Base-by-base conservation (phyloP, 306 rosid species). In the Corylus heterophylla region DNA sequence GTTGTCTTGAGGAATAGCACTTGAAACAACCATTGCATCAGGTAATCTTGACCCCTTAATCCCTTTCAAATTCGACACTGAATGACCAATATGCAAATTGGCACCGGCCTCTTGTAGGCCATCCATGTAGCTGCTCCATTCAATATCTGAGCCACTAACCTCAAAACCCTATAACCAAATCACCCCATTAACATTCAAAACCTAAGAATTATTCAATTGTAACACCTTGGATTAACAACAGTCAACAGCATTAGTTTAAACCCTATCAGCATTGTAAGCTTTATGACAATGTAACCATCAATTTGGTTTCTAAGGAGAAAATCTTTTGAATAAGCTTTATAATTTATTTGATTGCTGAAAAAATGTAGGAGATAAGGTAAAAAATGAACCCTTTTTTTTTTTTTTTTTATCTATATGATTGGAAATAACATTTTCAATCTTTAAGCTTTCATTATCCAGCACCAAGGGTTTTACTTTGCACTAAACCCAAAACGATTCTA, bases 131-230 rank as follows among this genome's bases (percentile, higher is more conserved):
- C 87, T 77, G 78, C 73, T 84, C 85, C 82, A 76, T 25, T 0
- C 64, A 29, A 77, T 55, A 56, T 84, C 84, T 8, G 84, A 84
- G 63, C 84, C 87, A 59, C 77, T 73, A 39, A 76, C 87, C 80
- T 80, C 87, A 49, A 56, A 76, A 12, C 82, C 87, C 82, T 80
- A 81, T 54, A 22, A 39, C 14, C 61, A 42, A 54, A 8, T 52
- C 2, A 10, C 55, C 13, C 58, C 27, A 27, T 48, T 27, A 59
- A 25, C 12, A 59, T 59, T 42, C 45, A 42, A 42, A 42, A 59
- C 37, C 16, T 59, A 20, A 59, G 63, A 59, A 59, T 3, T 25
- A 59, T 59, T 22, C 31, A 22, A 8, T 59, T 59, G 35, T 59
- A 22, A 25, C 35, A 25, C 66, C 37, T 59, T 59, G 66, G 27